A percentile compares a stretch with the other conserved stretches of the same genome.
These are phyloP conservation scores for Coemansia sp. DNA, from an alignment of 371 early-diverging fungal genomes.

Conservation along the genomic window DNA sequence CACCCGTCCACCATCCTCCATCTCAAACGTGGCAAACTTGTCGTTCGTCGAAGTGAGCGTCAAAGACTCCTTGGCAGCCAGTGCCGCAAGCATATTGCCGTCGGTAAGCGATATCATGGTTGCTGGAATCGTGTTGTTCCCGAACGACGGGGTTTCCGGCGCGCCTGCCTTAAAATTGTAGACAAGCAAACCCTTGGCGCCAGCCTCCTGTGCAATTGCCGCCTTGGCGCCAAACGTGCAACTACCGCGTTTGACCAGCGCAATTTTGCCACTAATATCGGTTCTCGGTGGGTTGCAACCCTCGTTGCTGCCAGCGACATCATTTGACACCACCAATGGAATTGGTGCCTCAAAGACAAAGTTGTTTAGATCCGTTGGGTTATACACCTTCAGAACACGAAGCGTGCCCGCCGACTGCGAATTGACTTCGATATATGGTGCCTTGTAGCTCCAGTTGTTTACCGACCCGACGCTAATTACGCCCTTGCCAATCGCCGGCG, in stretches of 20 bases:
- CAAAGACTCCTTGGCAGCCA: background rate
- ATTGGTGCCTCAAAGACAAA: constrained; percentile 9
- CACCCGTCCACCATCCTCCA: constrained; percentile 50
- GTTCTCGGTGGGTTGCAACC: constrained; percentile 51
- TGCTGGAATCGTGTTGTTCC: constrained; percentile 48
- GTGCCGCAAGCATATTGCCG: constrained; percentile 2
- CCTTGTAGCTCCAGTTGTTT: constrained; percentile 50
- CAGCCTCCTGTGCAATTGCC: constrained; percentile 56
- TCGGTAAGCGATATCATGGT: constrained; percentile 13
- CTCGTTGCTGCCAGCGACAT: constrained; percentile 2
- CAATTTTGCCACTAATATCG: constrained; percentile 57
- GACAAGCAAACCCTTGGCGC: constrained; percentile 61
- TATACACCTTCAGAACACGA: background rate
- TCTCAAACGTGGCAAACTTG: constrained; percentile 10
- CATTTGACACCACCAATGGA: background rate
- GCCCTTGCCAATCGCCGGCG: constrained; percentile 62
- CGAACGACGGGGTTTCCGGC: constrained; percentile 18
- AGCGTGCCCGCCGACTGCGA: background rate
- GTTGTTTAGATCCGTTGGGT: background rate
- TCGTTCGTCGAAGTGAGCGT: too few relatives aligned
- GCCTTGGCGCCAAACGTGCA: constrained; percentile 59
- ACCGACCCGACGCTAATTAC: constrained; percentile 69
- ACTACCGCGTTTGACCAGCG: constrained; percentile 60
- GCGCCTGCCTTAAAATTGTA: constrained; percentile 24
- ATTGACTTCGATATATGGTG: background rate